Conservation (phyloP, 805 yeast species). For the Zygosaccharomyces bisporus region DNA sequence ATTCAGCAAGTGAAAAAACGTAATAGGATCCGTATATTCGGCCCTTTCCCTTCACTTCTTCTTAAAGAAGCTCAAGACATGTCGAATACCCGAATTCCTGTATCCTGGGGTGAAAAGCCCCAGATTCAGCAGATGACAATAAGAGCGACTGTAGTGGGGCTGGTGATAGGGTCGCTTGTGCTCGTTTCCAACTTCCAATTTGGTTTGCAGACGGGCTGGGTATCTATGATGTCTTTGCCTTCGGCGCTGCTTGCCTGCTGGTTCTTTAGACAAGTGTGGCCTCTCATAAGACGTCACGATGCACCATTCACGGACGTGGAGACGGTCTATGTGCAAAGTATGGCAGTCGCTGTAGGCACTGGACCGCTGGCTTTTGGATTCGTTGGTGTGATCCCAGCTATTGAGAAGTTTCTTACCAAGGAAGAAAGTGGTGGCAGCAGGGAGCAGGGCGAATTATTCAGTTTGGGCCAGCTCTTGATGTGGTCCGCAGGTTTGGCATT, state of each 20-base stretch:
- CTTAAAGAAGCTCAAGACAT: too few relatives aligned
- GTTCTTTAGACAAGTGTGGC: conserved; percentile 58
- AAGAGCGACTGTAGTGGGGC: conserved; percentile 71
- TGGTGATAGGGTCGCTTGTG: conserved; percentile 81
- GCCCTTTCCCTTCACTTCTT: too few relatives aligned
- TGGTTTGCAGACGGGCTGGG: conserved; percentile 98
- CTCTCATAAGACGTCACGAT: conserved; percentile 28
- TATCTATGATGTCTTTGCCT: conserved; percentile 97
- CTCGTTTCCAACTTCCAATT: conserved; percentile 90
- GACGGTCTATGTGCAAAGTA: conserved; percentile 85
- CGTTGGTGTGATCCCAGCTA: conserved; percentile 94
- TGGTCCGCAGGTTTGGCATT: conserved; percentile 90
- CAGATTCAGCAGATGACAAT: conserved; percentile 62
- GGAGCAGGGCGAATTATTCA: conserved; percentile 34
- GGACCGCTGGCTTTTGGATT: conserved; percentile 95
- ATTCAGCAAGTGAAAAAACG: neutral
- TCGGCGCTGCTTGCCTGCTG: conserved; percentile 87
- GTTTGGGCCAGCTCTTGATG: conserved; percentile 52
- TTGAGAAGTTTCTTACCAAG: conserved; percentile 75
- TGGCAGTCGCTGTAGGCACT: conserved; percentile 95
- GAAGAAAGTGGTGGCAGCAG: conserved; percentile 67
- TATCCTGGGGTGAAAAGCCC: conserved; percentile 47
- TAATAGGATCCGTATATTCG: neutral
- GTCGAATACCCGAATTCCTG: conserved; percentile 9
- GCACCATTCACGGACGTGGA: conserved; percentile 80